Base-by-base conservation (phyloP, 164 flowering plant species). In the Piper betle region DNA sequence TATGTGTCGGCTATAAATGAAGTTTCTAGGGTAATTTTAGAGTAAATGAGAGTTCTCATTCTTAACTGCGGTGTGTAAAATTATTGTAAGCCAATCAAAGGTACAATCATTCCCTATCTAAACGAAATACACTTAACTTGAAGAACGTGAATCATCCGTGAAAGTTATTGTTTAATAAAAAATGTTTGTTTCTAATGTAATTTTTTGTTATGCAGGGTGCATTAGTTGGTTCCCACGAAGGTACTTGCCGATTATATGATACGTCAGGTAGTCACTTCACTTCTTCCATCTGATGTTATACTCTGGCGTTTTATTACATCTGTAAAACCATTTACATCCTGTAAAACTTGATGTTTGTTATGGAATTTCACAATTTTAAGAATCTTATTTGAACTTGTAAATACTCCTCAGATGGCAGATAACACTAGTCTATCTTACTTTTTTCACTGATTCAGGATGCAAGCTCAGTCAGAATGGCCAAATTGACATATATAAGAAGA, bases 201-300 rank as follows among this genome's bases (percentile, higher is more conserved):
- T 43, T 67, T 53, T 65, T 62, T 65, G 60, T 12, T 57, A 59
- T 79, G 77, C 66, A 91, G 97, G 84, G 83, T 72, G 91, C 92
- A 9, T 33, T 88, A 39, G 63, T 88, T 57, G 97, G 97, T 70
- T 77, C 87, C 17, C 87, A 83, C 60, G 81, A 78, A 73, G 96
- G 97, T 41, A 77, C 70, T 64, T 83, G 87, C 60, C 84, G 94
- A 10, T 52, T 74, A 57, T 91, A 83, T 66, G 73, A 69, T 64
- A 74, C 71, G 50, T 68, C 77, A 5, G 96, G 97, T 88, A 77
- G 68, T 18, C 37, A 12, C 15, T 39, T 16, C 38, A 52, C 15
- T 37, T 52, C 53, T 56, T 10, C 15, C 15, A 25, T 25, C 15
- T 46, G 8, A 2, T 46, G 11, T 3, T 10, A 46, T 15, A 10